These are phyloP conservation scores for Zostera marina DNA, from an alignment of 116 monocot species.

Conservation along the genomic window DNA sequence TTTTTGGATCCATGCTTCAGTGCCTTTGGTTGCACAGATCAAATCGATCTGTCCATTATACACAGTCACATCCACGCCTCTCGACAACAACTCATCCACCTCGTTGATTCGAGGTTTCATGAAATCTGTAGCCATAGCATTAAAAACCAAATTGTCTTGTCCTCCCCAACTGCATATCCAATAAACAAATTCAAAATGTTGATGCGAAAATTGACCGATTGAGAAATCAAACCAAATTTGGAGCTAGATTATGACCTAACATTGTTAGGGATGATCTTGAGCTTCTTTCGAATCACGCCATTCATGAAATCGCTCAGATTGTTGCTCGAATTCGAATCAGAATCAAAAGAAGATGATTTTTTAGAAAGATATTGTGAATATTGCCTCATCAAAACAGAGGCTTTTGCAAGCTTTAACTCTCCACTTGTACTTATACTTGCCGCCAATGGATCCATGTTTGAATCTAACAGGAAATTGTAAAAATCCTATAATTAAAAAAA, in stretches of 20 bases:
- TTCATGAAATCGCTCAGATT: conserved; percentile 44
- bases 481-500: conserved; percentile 34
- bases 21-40: conserved; percentile 82
- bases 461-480: conserved; percentile 73
- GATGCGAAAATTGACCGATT: too few species aligned
- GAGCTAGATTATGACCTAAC: conserved; percentile 29
- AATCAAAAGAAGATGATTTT: too few species aligned
- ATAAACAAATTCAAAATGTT: too few species aligned
- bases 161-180: conserved; percentile 55
- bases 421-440: neutral
- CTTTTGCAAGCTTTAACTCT: neutral
- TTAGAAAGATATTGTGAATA: too few species aligned
- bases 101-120: conserved; percentile 94
- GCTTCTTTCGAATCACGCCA: conserved; percentile 51
- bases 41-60: conserved; percentile 89
- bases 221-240: neutral
- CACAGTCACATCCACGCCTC: conserved; percentile 80
- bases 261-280: conserved; percentile 64
- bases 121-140: conserved; percentile 42
- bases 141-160: conserved; percentile 50
- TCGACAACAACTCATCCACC: conserved; percentile 77
- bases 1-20: conserved; percentile 72
- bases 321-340: too few species aligned
- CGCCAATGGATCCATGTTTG: conserved; percentile 23
- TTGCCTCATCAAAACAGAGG: conserved; percentile 5